Evolutionary conservation across 148 eudicot species (phyloP).

Genomic region (Nepenthes mirabilis): DNA sequence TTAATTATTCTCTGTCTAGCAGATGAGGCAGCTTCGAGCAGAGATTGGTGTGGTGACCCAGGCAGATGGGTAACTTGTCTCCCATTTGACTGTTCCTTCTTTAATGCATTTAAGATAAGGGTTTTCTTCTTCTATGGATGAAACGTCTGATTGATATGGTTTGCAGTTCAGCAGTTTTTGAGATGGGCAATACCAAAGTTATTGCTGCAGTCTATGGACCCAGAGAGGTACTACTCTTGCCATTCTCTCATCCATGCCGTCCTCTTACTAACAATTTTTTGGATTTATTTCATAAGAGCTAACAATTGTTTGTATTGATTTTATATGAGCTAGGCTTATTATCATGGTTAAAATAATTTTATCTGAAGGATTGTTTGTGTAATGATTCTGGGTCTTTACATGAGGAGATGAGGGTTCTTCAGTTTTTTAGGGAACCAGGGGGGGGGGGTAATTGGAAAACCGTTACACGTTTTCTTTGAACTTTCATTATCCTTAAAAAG

Average conservation of each 20-base stretch:
- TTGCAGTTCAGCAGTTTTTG: slow-evolving; percentile 75
- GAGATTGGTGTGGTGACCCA: slow-evolving; percentile 58
- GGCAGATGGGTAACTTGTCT: slow-evolving; percentile 54
- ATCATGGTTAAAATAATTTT: background rate
- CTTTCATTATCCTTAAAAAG: too few relatives aligned
- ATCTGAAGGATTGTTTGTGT: background rate
- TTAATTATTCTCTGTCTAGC: slow-evolving; percentile 2
- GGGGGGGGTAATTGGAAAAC: too few relatives aligned
- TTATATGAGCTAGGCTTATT: background rate
- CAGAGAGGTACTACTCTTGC: slow-evolving; percentile 53
- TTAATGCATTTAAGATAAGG: background rate
- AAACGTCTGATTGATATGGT: slow-evolving; percentile 5
- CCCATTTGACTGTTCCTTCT: background rate
- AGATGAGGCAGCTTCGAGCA: slow-evolving; percentile 86
- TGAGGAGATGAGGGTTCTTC: too few relatives aligned
- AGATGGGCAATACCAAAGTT: slow-evolving; percentile 97
- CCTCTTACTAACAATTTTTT: too few relatives aligned
- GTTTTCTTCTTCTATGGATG: background rate
- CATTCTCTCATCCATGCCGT: background rate
- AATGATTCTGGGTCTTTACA: background rate
- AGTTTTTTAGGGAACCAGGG: too few relatives aligned
- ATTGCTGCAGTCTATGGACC: slow-evolving; percentile 97
- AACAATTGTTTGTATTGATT: background rate
- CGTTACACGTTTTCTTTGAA: too few relatives aligned
- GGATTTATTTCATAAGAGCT: too few relatives aligned